Percentiles rank a stretch among this genome's conserved stretches.
These are phyloP conservation scores for Papilionanthe hybrid DNA, from an alignment of 116 monocot genomes.

Conservation along the genomic window DNA sequence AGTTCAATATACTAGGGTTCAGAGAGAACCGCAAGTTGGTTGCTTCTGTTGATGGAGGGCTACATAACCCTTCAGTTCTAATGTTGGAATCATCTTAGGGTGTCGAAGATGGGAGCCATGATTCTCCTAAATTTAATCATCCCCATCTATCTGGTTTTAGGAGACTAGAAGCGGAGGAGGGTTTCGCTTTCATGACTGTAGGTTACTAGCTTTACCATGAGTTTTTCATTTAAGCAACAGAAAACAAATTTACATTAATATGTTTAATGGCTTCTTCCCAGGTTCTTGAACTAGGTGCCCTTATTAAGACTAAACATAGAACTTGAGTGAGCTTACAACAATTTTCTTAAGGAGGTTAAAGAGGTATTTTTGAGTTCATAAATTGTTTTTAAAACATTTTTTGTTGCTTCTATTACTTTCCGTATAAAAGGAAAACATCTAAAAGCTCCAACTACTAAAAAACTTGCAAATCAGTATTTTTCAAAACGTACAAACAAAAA, in stretches of 20 bases:
- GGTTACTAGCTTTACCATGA: constrained; percentile 4
- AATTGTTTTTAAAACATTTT: background rate
- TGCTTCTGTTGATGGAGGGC: constrained; percentile 65
- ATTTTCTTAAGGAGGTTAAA: constrained; percentile 75
- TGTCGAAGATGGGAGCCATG: constrained; percentile 13
- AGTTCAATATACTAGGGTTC: constrained; percentile 65
- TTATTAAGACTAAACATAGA: constrained; percentile 74
- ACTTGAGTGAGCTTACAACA: constrained; percentile 62
- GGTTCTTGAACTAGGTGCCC: constrained; percentile 78
- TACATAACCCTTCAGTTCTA: constrained; percentile 80
- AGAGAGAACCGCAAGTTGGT: constrained; percentile 61
- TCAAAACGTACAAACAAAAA: too few species aligned
- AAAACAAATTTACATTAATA: background rate
- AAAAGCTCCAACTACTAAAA: too few species aligned
- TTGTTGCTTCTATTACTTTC: too few species aligned
- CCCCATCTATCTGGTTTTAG: constrained; percentile 32
- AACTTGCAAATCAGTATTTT: too few species aligned
- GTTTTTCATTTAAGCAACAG: background rate
- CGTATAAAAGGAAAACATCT: too few species aligned
- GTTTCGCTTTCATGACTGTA: constrained; percentile 91
- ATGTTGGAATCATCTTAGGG: constrained; percentile 73
- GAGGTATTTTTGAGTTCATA: constrained; percentile 25
- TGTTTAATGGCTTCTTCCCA: constrained; percentile 15
- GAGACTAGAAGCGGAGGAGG: constrained; percentile 61
- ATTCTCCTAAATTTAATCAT: constrained; percentile 44